Evolutionary conservation across 306 rosid species (phyloP), one percentile per base, ranked within the genome.

Genomic region (Alnus glutinosa): DNA sequence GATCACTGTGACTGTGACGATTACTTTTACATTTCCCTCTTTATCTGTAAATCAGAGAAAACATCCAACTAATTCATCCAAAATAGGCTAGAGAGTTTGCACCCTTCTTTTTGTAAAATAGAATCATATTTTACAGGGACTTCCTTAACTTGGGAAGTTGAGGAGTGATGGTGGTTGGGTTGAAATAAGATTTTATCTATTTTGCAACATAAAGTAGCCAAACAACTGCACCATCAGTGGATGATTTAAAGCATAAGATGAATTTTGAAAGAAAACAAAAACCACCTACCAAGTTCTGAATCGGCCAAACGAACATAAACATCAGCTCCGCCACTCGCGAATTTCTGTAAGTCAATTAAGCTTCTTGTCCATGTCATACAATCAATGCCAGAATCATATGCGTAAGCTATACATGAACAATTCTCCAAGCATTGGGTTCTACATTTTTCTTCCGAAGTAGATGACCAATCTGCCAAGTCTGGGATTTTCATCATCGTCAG

Each of bases 401-500:
- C 69, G 34, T 84, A 84, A 0, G 87, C 86, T 15, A 39, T 1
- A 4, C 87, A 84, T 67, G 84, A 63, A 61, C 85, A 80, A 9
- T 75, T 80, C 49, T 72, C n/a, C 59, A 86, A 75, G 70, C 89
- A 86, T 16, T 15, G 9, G 14, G 73, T 74, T 79, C 23, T 55
- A 55, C 89, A 83, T 1, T 1, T 9, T 3, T 75, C 83, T 0
- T 19, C 30, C 5, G 63, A 67, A 5, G 32, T 69, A 51, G 37
- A 11, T 0, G 72, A 1, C 23, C 16, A 19, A 23, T 80, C 69
- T 7, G 82, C 82, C 39, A 75, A 80, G 58, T 62, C 79, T 0
- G 90, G 97, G 52, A 87, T 62, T 80, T 89, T 89, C 15, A 89
- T 80, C 62, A 34, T 78, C 15, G 52, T 63, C 7, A 88, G 8